phyloP scores from a whole-genome alignment of 106 monocot genomes.

The Gastrodia elata region DNA sequence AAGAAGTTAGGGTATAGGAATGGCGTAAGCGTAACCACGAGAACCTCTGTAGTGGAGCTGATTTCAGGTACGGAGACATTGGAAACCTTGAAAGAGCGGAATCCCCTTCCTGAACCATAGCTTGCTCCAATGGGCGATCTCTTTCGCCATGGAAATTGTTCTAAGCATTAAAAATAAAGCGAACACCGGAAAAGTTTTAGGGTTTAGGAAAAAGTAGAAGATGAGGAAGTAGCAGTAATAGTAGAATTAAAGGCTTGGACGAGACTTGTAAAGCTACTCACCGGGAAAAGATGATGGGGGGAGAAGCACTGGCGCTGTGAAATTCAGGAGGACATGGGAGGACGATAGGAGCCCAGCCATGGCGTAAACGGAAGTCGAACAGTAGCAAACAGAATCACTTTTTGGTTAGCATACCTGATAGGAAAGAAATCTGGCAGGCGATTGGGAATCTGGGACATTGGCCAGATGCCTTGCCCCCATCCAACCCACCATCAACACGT shows the following conservation, averaged over 20 bases:
- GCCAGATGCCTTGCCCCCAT: no score
- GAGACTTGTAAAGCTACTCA: not conserved
- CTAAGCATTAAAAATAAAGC: constrained; percentile 6
- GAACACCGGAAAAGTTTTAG: not conserved
- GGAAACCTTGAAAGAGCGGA: constrained; percentile 17
- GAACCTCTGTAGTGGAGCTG: constrained; percentile 29
- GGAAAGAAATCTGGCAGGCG: not conserved
- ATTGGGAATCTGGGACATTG: not conserved
- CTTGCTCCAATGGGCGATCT: not conserved
- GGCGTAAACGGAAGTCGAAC: not conserved
- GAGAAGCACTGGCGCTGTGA: constrained; percentile 8
- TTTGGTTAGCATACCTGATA: not conserved
- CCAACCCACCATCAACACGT: no score
- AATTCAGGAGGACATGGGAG: constrained; percentile 9
- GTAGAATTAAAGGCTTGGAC: not conserved
- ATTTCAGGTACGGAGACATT: constrained; percentile 37
- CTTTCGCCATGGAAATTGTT: not conserved
- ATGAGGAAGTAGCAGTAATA: not conserved
- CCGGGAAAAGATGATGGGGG: constrained; percentile 17
- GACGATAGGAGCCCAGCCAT: constrained; percentile 29
- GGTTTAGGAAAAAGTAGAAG: not conserved
- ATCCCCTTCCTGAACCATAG: not conserved
- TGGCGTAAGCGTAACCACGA: not conserved
- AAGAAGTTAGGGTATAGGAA: not conserved
- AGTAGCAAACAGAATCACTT: not conserved